A percentile compares a stretch with the other conserved stretches of the same genome.
Conservation (phyloP, 1,139 yeast genomes). For the Candida dubliniensis region DNA sequence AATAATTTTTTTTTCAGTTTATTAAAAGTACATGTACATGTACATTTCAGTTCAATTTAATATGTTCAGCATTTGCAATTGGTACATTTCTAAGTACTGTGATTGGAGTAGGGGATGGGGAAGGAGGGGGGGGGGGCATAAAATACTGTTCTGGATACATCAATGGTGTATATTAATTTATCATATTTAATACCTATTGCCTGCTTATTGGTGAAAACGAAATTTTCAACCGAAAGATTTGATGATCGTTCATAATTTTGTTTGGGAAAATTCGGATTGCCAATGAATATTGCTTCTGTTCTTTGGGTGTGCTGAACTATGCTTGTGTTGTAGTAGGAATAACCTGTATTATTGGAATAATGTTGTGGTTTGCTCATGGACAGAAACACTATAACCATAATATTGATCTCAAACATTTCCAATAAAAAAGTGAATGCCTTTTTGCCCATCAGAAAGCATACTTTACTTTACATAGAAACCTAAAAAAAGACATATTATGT, state of each 20-base stretch:
- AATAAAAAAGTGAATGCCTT: not conserved
- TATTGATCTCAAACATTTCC: slow-evolving; percentile 13
- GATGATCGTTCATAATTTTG: slow-evolving; percentile 22
- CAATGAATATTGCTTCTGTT: slow-evolving; percentile 27
- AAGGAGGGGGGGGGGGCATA: slow-evolving; percentile 27
- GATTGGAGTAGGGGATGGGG: no score
- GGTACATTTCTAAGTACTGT: no score
- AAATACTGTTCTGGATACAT: slow-evolving; percentile 29
- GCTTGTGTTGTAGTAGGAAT: slow-evolving; percentile 37
- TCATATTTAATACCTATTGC: slow-evolving; percentile 30
- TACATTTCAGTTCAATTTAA: slow-evolving; percentile 25
- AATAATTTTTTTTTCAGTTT: slow-evolving; percentile 25
- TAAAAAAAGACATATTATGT: slow-evolving; percentile 21
- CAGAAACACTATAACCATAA: slow-evolving; percentile 19
- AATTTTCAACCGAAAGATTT: slow-evolving; percentile 13
- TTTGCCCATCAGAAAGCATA: no score
- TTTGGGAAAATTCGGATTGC: slow-evolving; percentile 28
- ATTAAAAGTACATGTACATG: no score
- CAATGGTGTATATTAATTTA: slow-evolving; percentile 30
- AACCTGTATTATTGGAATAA: slow-evolving; percentile 27
- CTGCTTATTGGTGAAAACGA: slow-evolving; percentile 22
- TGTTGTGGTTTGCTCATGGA: slow-evolving; percentile 28
- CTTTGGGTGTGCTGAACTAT: slow-evolving; percentile 36
- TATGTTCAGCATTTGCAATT: slow-evolving; percentile 28
- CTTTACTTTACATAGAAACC: slow-evolving; percentile 4